phyloP scores from a whole-genome alignment of 2,329 filamentous ascomycete species.

The Trichoderma sp. region DNA sequence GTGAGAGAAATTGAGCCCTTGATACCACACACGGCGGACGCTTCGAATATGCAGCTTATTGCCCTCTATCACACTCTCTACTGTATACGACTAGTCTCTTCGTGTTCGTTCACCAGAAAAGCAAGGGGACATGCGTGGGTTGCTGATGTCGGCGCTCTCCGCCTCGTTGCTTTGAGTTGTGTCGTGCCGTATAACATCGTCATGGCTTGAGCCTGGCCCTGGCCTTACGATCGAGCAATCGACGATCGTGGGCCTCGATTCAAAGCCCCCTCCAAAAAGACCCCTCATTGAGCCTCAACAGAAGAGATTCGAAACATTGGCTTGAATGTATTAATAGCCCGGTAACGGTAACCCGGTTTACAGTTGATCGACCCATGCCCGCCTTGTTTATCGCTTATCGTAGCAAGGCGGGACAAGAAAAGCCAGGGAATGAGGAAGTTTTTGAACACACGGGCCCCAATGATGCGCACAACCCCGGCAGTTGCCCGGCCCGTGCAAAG shows the following conservation, averaged over 20 bases:
- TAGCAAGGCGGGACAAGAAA: not conserved
- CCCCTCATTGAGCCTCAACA: not conserved
- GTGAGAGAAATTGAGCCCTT: not conserved
- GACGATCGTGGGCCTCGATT: not conserved
- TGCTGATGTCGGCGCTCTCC: not conserved
- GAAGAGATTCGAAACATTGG: not conserved
- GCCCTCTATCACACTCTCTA: not conserved
- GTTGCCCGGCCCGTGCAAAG: not conserved
- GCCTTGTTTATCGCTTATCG: not conserved
- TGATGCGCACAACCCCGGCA: not conserved
- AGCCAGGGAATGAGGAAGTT: not conserved
- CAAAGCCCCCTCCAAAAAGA: not conserved
- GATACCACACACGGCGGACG: not conserved
- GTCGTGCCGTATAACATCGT: not conserved
- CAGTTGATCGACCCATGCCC: not conserved
- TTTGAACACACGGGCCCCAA: not conserved
- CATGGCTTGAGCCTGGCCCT: not conserved
- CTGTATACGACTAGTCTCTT: not conserved
- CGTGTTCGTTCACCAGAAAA: not conserved
- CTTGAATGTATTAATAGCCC: not conserved
- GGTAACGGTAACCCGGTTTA: not conserved
- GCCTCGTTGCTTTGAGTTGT: not conserved
- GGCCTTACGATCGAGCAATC: not conserved
- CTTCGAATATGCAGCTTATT: conserved; percentile 5
- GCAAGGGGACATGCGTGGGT: not conserved